phyloP scores from a whole-genome alignment of 164 flowering plant species.

The Piper longum region DNA sequence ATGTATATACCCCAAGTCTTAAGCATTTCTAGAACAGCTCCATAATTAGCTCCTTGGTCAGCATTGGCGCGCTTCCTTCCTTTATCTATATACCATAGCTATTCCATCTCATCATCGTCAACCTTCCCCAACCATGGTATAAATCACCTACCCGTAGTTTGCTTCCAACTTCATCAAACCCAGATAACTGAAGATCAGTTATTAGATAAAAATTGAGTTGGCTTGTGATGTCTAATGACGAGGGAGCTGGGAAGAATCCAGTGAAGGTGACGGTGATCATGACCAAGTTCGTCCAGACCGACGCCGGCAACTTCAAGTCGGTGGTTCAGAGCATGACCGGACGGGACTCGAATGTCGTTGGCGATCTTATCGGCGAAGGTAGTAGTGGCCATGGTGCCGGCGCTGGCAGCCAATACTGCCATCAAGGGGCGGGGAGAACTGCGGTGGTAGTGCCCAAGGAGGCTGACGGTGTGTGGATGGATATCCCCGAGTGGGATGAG shows the following conservation, averaged over 20 bases:
- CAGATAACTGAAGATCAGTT: too few relatives aligned
- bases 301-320: constrained; percentile 41
- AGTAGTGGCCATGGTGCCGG: background rate
- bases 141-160: too few relatives aligned
- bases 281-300: constrained; percentile 37
- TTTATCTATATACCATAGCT: too few relatives aligned
- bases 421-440: background rate
- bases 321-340: constrained; percentile 71
- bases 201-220: too few relatives aligned
- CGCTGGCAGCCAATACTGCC: background rate
- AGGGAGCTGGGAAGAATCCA: constrained; percentile 1
- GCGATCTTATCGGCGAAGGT: background rate
- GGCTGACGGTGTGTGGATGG: background rate
- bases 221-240: background rate
- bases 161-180: too few relatives aligned
- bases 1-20: too few relatives aligned
- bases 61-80: too few relatives aligned
- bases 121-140: too few relatives aligned
- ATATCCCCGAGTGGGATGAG: background rate
- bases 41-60: too few relatives aligned
- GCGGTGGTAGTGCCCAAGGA: background rate
- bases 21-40: too few relatives aligned
- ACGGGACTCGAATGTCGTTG: constrained; percentile 17
- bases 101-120: too few relatives aligned
- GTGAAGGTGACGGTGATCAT: constrained; percentile 33